Conservation (phyloP, 164 flowering plant species). For the Sextonia rubra region DNA sequence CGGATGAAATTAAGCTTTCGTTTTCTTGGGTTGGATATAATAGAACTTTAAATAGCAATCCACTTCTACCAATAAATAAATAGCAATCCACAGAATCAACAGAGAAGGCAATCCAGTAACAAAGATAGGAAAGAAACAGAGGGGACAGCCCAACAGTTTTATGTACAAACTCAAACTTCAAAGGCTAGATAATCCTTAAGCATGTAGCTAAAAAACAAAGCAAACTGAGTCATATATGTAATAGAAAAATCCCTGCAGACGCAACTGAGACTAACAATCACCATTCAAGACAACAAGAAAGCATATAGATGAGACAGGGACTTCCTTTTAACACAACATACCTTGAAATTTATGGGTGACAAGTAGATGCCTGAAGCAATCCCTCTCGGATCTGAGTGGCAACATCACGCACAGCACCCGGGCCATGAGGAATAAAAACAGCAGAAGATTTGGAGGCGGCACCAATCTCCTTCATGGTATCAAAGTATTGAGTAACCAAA, state of each 20-base stretch:
- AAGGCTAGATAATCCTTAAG: too few relatives aligned
- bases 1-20: too few relatives aligned
- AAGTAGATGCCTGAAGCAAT: constrained; percentile 42
- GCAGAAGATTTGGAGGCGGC: constrained; percentile 62
- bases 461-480: constrained; percentile 75
- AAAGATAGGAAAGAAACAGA: too few relatives aligned
- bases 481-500: constrained; percentile 65
- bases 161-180: too few relatives aligned
- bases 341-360: neutral
- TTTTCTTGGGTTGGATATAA: too few relatives aligned
- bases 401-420: constrained; percentile 67
- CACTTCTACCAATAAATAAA: too few relatives aligned
- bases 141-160: too few relatives aligned
- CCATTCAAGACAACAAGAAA: neutral
- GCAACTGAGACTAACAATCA: neutral
- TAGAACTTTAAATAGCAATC: too few relatives aligned
- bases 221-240: too few relatives aligned
- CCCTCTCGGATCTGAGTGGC: constrained; percentile 68
- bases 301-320: neutral
- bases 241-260: neutral
- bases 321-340: neutral
- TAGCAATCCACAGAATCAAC: too few relatives aligned
- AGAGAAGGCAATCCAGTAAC: too few relatives aligned
- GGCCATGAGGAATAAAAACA: constrained; percentile 74
- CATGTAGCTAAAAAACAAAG: too few relatives aligned